Evolutionary conservation across 495 filamentous ascomycete genomes (phyloP), one percentile per base, ranked within the genome.

Genomic region (Alectoria sarmentosa): DNA sequence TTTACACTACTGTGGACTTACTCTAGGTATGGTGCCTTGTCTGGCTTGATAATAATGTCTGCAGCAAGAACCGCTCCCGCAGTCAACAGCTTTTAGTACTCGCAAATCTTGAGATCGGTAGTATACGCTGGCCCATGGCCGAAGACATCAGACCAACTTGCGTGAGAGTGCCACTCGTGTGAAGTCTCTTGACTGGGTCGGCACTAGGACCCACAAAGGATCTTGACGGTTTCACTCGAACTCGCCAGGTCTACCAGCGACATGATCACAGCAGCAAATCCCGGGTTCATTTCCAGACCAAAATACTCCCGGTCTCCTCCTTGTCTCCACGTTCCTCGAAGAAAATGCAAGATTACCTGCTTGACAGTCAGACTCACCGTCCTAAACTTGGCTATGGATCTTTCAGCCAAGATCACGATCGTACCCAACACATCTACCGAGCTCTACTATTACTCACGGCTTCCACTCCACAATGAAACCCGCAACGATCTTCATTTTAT

Each of bases 371-470:
- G 37, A 42, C 15, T 41, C 17, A 10, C 19, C 1, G 26, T 13
- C 36, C 26, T 41, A 13, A 5, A 30, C 1, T 54, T 32, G 49
- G 13, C 49, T 52, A 54, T 32, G 28, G 13, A 32, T 30, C 5
- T 13, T 54, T 17, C 8, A 15, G 28, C n/a, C 26, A 26, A 36
- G n/a, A 23, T n/a, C n/a, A n/a, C n/a, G 60, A 54, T 21, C 15
- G 76, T 92, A 94, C 52, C 90, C 90, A 38, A 91, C 78, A 74
- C 92, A 95, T 57, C 88, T 87, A 48, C 90, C 90, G 6, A 93
- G 81, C 72, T 95, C 90, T 57, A 94, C 83, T 79, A 92, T 88
- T 8, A 77, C 78, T 46, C 81, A 67, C 1, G 90, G 90, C 71
- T 86, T 88, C 57, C 80, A 69, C 62, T 87, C 76, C 15, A 74